Evolutionary conservation across 2,329 filamentous ascomycete species (phyloP).

Genomic region (Trichoderma afroharzianum): DNA sequence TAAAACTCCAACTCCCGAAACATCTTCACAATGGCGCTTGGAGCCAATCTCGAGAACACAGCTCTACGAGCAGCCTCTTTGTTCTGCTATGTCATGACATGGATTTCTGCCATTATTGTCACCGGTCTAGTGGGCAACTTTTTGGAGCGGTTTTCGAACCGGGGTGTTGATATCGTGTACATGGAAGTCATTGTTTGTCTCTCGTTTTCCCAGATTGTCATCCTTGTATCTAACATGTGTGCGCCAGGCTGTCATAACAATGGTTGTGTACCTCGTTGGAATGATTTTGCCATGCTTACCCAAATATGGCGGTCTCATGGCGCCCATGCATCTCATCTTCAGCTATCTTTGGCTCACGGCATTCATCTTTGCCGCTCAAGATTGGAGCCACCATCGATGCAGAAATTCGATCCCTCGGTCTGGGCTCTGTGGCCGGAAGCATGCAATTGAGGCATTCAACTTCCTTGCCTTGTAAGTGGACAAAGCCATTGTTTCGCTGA

Average conservation of each 20-base stretch:
- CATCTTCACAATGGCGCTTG: background rate
- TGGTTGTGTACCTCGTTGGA: constrained; percentile 22
- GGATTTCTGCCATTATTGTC: constrained; percentile 7
- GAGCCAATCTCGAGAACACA: background rate
- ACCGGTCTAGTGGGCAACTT: background rate
- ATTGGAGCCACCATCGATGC: constrained; percentile 23
- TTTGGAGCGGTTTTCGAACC: constrained; percentile 2
- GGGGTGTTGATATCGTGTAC: constrained; percentile 23
- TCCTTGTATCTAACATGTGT: background rate
- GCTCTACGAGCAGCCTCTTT: background rate
- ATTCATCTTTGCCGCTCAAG: constrained; percentile 25
- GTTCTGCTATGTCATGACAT: constrained; percentile 5
- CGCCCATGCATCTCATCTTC: constrained; percentile 23
- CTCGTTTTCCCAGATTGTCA: too few species aligned
- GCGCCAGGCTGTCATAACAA: constrained; percentile 23
- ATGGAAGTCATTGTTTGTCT: constrained; percentile 24
- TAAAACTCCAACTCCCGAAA: background rate
- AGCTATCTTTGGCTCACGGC: constrained; percentile 28
- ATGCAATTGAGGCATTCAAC: constrained; percentile 23
- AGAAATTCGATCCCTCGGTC: background rate
- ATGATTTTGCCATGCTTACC: constrained; percentile 20
- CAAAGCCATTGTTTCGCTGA: fast-evolving
- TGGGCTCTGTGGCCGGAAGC: constrained; percentile 22
- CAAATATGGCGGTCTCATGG: constrained; percentile 22
- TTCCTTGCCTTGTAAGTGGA: constrained; percentile 26